phyloP scores from a whole-genome alignment of 257 asterid species.

The Fraxinus anomala region DNA sequence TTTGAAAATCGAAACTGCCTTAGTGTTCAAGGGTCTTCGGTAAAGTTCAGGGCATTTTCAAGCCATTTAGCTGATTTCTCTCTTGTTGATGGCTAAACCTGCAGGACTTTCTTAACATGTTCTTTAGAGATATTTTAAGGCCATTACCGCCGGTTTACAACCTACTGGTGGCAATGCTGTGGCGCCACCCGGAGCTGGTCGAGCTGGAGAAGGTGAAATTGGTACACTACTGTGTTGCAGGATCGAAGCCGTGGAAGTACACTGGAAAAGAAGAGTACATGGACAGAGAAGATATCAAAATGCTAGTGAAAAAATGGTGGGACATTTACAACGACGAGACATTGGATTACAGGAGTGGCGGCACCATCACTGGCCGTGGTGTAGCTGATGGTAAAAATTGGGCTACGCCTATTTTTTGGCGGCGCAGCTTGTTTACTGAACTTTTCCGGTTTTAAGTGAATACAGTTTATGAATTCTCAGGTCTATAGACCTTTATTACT shows the following conservation, averaged over 20 bases:
- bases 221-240: constrained; percentile 60
- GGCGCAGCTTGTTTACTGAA: not conserved
- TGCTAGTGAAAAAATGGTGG: constrained; percentile 57
- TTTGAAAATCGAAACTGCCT: not conserved
- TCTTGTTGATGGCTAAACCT: not conserved
- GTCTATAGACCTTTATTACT: not conserved
- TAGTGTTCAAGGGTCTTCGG: not conserved
- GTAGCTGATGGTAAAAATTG: not conserved
- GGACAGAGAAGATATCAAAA: constrained; percentile 52
- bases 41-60: too few species aligned
- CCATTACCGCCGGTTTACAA: constrained; percentile 46
- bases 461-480: not conserved
- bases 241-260: constrained; percentile 63
- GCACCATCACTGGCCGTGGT: not conserved
- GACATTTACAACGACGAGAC: constrained; percentile 45
- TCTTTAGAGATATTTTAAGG: constrained; percentile 41
- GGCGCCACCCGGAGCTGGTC: constrained; percentile 62
- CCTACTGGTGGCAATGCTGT: constrained; percentile 49
- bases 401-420: not conserved
- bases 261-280: constrained; percentile 50
- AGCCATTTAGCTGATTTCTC: not conserved
- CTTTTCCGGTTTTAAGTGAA: not conserved
- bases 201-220: constrained; percentile 46
- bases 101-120: constrained; percentile 60
- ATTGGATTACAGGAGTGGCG: constrained; percentile 30